These are phyloP conservation scores for Blastobotrys peoriensis DNA, from an alignment of 805 yeast genomes.

Conservation along the genomic window DNA sequence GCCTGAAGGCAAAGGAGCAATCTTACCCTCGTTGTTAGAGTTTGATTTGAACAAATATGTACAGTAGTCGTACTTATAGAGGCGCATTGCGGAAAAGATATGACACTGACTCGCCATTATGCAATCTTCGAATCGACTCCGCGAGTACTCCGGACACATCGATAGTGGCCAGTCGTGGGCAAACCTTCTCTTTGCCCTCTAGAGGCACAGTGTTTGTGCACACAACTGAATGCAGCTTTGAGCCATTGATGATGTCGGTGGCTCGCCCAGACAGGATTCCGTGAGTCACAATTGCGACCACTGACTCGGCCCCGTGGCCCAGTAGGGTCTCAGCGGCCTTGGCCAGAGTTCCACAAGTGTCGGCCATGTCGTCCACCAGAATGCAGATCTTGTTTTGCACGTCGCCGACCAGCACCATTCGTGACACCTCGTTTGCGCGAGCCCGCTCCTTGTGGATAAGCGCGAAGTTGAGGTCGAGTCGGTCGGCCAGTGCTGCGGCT, in stretches of 20 bases:
- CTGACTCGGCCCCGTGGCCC: conserved; percentile 75
- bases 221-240: conserved; percentile 66
- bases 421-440: conserved; percentile 92
- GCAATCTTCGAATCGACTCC: conserved; percentile 89
- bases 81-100: conserved; percentile 74
- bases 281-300: conserved; percentile 93
- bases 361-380: conserved; percentile 96
- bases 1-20: conserved; percentile 53
- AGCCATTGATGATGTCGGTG: conserved; percentile 60
- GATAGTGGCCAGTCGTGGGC: conserved; percentile 66
- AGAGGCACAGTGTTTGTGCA: conserved; percentile 95
- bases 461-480: conserved; percentile 88
- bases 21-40: conserved; percentile 45
- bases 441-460: conserved; percentile 96
- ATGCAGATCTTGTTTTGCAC: conserved; percentile 80
- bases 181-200: conserved; percentile 51
- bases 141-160: conserved; percentile 87
- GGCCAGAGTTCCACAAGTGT: conserved; percentile 94
- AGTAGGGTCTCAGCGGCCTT: conserved; percentile 89
- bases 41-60: conserved; percentile 45
- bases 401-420: conserved; percentile 96
- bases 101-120: conserved; percentile 93
- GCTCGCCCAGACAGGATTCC: conserved; percentile 92
- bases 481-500: conserved; percentile 94
- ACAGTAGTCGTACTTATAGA: conserved; percentile 22